phyloP scores from a whole-genome alignment of 1,284 basidiomycete species.

The Microbotryum saponariae region DNA sequence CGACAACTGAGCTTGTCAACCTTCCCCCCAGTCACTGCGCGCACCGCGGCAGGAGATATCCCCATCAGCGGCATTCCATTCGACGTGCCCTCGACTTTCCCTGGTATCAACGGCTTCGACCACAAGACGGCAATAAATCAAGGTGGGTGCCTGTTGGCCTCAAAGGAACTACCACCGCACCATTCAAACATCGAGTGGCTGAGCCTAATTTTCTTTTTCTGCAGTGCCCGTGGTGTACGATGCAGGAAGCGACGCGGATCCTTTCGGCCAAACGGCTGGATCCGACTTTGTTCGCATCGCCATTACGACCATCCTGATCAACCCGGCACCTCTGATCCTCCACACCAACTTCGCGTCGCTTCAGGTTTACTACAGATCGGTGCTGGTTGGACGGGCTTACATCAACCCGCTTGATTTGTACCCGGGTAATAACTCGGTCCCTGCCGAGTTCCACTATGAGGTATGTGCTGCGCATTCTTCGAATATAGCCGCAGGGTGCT shows the following conservation, averaged over 20 bases:
- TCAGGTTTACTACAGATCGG: slow-evolving; percentile 54
- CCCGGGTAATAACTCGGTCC: slow-evolving; percentile 53
- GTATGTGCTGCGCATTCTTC: background rate
- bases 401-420: slow-evolving; percentile 47
- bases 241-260: slow-evolving; percentile 11
- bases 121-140: slow-evolving; percentile 33
- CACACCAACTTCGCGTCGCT: slow-evolving; percentile 54
- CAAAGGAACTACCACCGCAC: no score
- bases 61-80: slow-evolving; percentile 60
- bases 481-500: no score
- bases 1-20: background rate
- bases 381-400: slow-evolving; percentile 44
- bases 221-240: slow-evolving; percentile 24
- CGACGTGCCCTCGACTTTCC: slow-evolving; percentile 12
- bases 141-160: slow-evolving; percentile 19
- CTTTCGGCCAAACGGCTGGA: slow-evolving; percentile 8
- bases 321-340: slow-evolving; percentile 62
- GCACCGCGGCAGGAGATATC: slow-evolving; percentile 59
- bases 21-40: slow-evolving; percentile 48
- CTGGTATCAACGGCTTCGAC: slow-evolving; percentile 26
- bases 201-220: slow-evolving; percentile 33
- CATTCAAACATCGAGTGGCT: slow-evolving; percentile 19
- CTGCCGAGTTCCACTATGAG: slow-evolving; percentile 59
- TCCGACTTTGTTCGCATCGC: slow-evolving; percentile 20
- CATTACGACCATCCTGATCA: slow-evolving; percentile 52